These are phyloP conservation scores for Coemansia sp. DNA, from an alignment of 192 early-diverging fungal genomes.

Conservation along the genomic window DNA sequence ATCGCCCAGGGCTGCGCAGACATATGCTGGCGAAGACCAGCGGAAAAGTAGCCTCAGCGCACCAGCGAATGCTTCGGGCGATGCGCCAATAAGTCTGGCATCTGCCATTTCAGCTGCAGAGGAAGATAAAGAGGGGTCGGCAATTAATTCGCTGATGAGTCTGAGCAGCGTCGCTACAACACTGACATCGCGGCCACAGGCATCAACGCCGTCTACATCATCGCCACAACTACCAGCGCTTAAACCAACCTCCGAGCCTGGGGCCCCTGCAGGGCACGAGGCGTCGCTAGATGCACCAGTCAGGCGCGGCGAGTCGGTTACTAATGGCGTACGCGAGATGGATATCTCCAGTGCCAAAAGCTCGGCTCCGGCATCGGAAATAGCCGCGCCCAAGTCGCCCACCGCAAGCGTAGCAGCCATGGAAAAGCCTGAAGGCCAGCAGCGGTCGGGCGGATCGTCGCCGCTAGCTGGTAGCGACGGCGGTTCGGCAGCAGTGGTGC, in stretches of 20 bases:
- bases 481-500: constrained; percentile 20
- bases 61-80: background rate
- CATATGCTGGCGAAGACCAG: background rate
- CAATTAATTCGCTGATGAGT: constrained; percentile 54
- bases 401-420: background rate
- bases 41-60: constrained; percentile 1
- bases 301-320: constrained; percentile 12
- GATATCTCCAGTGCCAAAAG: constrained; percentile 25
- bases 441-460: constrained; percentile 12
- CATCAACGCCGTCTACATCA: constrained; percentile 6
- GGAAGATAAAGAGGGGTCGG: constrained; percentile 52
- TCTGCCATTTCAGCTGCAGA: constrained; percentile 25
- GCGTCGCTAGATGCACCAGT: constrained; percentile 6
- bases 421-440: background rate
- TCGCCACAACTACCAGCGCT: constrained; percentile 22
- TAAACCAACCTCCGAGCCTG: constrained; percentile 19
- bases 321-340: constrained; percentile 30
- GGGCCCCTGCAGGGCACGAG: constrained; percentile 3
- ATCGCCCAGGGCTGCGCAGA: constrained; percentile 5
- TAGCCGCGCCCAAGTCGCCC: constrained; percentile 1
- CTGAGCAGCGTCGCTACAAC: constrained; percentile 47
- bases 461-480: constrained; percentile 7
- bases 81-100: constrained; percentile 18
- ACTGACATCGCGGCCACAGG: constrained; percentile 39
- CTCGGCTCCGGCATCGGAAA: background rate